Evolutionary conservation across 1,284 basidiomycete genomes (phyloP).

Genomic region (Irpex lacteus): DNA sequence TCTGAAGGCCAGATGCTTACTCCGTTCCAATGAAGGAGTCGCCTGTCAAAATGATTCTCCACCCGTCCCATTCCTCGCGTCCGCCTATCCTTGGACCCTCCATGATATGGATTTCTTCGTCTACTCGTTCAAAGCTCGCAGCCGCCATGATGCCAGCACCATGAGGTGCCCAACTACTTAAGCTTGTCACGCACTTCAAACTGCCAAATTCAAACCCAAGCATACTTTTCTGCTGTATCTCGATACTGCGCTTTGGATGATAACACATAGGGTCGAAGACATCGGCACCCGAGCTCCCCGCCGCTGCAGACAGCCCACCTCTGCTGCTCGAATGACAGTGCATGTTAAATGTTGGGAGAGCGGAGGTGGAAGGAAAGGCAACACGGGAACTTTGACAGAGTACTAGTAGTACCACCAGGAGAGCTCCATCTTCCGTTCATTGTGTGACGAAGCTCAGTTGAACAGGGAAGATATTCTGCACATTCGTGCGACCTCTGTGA

Average conservation of each 20-base stretch:
- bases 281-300: conserved; percentile 7
- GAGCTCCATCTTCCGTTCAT: conserved; percentile 71
- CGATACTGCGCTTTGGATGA: conserved; percentile 5
- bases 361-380: not conserved
- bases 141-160: conserved; percentile 17
- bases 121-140: conserved; percentile 5
- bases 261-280: conserved; percentile 17
- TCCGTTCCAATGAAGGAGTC: not conserved
- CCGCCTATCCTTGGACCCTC: conserved; percentile 2
- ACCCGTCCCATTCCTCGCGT: conserved; percentile 3
- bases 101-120: not conserved
- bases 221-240: conserved; percentile 11
- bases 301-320: not conserved
- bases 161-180: conserved; percentile 15
- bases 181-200: conserved; percentile 16
- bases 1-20: not conserved
- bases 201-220: conserved; percentile 19
- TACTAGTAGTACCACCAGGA: conserved; percentile 69
- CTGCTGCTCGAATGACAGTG: conserved; percentile 1
- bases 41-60: not conserved
- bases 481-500: conserved; percentile 28
- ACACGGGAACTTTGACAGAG: conserved; percentile 58
- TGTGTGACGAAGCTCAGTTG: conserved; percentile 73
- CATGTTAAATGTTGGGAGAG: not conserved
- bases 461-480: conserved; percentile 48